Evolutionary conservation across 78 protist genomes (phyloP), one percentile per base, ranked within the genome.

Genomic region (Andalucia godoyi): DNA sequence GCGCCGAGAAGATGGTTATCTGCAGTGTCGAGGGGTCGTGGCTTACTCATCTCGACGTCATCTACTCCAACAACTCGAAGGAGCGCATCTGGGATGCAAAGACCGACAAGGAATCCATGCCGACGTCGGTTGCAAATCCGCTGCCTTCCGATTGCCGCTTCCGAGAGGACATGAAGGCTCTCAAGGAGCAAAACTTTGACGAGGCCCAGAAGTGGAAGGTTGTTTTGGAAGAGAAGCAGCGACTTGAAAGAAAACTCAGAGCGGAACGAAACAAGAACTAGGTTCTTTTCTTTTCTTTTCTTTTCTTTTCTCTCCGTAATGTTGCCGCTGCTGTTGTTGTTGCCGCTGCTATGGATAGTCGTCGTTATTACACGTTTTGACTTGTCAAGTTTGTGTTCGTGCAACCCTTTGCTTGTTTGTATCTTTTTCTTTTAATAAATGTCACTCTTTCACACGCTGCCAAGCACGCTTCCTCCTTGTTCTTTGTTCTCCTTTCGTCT

Each of bases 71-170:
- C 30, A 15, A 54, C 39, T 21, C 15, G 64, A 25, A 18, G 41
- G 34, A 32, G 6, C 63, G 63, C 21, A 72, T 66, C 54, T 79
- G 85, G 85, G 64, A 73, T 25, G 57, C 34, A 34, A 72, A 67
- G 67, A 33, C 65, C 4, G 66, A 68, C 39, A 27, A 40, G 40
- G 65, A 62, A 49, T 33, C 53, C 42, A 18, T 67, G 41, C 65
- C 63, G 27, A 42, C 32, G 45, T 33, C 4, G 9, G 12, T 37
- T 6, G 60, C 27, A 57, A 18, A 34, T 13, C 73, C 79, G 37
- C 70, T 79, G 0, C 75, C 75, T 32, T 57, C 80, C 1, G 85
- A 79, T 52, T 47, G 74, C 25, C 40, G 76, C 30, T 60, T 37
- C 50, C 50, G 85, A 10, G 66, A 66, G 37, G 85, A 79, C 61